Percentiles rank a stretch among this genome's conserved stretches.
Evolutionary conservation across 2,329 filamentous ascomycete species (phyloP).

Genomic region (Pseudogymnoascus sp.): DNA sequence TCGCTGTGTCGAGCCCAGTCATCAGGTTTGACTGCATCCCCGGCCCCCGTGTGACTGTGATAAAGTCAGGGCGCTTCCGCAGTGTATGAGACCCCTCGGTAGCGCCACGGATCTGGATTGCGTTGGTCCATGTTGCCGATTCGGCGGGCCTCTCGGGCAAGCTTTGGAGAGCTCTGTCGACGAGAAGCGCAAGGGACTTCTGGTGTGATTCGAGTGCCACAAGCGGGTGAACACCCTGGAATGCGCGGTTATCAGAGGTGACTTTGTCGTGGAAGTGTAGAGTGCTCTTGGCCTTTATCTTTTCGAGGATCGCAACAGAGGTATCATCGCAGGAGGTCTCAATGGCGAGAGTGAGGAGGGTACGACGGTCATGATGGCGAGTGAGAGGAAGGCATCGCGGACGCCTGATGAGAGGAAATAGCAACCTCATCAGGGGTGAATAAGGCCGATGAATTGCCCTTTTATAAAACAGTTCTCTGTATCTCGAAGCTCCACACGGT

Average conservation of each 20-base stretch:
- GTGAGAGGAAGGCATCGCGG: constrained; percentile 5
- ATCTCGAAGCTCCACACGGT: neutral
- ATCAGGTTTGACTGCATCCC: constrained; percentile 77
- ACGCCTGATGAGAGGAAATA: constrained; percentile 23
- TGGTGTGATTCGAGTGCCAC: constrained; percentile 71
- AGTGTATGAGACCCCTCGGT: neutral
- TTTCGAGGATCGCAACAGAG: constrained; percentile 73
- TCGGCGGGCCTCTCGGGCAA: constrained; percentile 33
- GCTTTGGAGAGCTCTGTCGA: constrained; percentile 53
- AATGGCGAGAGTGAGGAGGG: constrained; percentile 59
- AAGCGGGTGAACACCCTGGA: constrained; percentile 72
- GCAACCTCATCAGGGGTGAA: constrained; percentile 27
- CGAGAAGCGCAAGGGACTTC: constrained; percentile 57
- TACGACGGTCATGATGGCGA: constrained; percentile 23
- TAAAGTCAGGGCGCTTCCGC: constrained; percentile 61
- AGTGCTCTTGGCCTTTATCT: constrained; percentile 31
- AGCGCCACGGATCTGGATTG: constrained; percentile 17
- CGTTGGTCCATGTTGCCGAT: constrained; percentile 17
- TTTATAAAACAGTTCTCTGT: neutral
- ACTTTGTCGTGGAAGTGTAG: constrained; percentile 75
- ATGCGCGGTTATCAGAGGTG: constrained; percentile 69
- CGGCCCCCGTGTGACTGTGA: constrained; percentile 84
- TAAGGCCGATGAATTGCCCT: neutral
- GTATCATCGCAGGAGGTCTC: constrained; percentile 91
- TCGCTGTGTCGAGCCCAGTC: constrained; percentile 74